Evolutionary conservation across 1,139 yeast species (phyloP).

Genomic region (Kurtzmaniella quercitrusa): DNA sequence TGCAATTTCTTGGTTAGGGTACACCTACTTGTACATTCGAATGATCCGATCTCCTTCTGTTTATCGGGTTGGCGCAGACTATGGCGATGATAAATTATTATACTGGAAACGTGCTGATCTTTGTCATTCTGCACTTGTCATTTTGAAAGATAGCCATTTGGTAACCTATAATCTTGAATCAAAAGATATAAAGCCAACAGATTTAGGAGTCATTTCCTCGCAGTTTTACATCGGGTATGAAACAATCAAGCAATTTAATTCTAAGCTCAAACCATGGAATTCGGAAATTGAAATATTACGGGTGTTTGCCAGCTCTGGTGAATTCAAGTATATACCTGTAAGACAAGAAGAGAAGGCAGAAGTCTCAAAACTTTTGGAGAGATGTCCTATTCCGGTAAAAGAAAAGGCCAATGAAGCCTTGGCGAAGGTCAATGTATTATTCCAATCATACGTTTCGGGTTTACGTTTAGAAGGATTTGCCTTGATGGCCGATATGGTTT

Average conservation of each 20-base stretch:
- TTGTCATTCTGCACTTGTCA: constrained; percentile 68
- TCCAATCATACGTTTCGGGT: constrained; percentile 82
- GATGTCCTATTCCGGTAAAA: constrained; percentile 82
- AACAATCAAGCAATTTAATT: constrained; percentile 64
- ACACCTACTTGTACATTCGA: constrained; percentile 75
- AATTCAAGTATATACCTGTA: constrained; percentile 78
- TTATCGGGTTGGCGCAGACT: constrained; percentile 72
- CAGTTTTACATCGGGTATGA: constrained; percentile 76
- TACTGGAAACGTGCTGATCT: constrained; percentile 59
- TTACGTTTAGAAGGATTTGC: constrained; percentile 84
- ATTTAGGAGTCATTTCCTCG: constrained; percentile 81
- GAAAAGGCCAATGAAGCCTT: constrained; percentile 68
- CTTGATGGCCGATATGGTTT: constrained; percentile 87
- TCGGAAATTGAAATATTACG: constrained; percentile 72
- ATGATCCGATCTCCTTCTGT: constrained; percentile 71
- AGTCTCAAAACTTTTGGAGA: constrained; percentile 60
- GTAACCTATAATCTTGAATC: constrained; percentile 51
- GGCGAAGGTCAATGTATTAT: constrained; percentile 73
- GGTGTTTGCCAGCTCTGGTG: constrained; percentile 77
- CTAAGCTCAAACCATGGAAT: constrained; percentile 58
- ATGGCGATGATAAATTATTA: constrained; percentile 47
- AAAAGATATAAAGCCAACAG: constrained; percentile 56
- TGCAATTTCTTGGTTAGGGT: constrained; percentile 75
- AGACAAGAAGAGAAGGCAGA: constrained; percentile 87
- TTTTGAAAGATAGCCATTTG: constrained; percentile 52